A percentile compares a stretch with the other conserved stretches of the same genome.
Evolutionary conservation across 1,284 basidiomycete genomes (phyloP).

Genomic region (Violaceomyces palustris): DNA sequence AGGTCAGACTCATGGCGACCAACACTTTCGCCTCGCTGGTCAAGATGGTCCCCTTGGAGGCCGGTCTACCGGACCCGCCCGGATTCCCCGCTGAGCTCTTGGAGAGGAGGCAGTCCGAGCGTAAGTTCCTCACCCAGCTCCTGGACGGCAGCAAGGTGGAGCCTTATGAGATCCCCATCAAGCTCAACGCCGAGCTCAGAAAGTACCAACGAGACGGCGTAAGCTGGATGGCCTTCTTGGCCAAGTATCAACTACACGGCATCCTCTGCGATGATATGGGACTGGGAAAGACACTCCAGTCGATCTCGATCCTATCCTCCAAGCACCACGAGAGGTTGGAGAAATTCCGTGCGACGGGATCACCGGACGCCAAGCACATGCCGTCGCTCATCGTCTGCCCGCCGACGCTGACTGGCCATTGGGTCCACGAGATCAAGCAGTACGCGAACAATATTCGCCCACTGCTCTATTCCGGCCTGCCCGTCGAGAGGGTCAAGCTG

Average conservation of each 20-base stretch:
- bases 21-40: slow-evolving; percentile 97
- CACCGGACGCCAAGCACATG: slow-evolving; percentile 75
- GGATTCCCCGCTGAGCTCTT: slow-evolving; percentile 87
- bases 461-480: slow-evolving; percentile 82
- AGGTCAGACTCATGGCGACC: slow-evolving; percentile 84
- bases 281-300: slow-evolving; percentile 94
- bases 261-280: slow-evolving; percentile 99
- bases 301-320: slow-evolving; percentile 92
- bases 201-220: slow-evolving; percentile 98
- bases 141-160: slow-evolving; percentile 76
- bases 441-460: slow-evolving; percentile 82
- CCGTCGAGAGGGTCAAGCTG: slow-evolving; percentile 70
- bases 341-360: slow-evolving; percentile 64
- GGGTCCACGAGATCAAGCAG: slow-evolving; percentile 95
- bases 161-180: slow-evolving; percentile 78
- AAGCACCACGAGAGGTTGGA: slow-evolving; percentile 83
- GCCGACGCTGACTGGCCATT: slow-evolving; percentile 90
- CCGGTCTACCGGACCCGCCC: slow-evolving; percentile 88
- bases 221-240: slow-evolving; percentile 96
- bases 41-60: slow-evolving; percentile 97
- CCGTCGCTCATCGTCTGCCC: slow-evolving; percentile 95
- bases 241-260: slow-evolving; percentile 78
- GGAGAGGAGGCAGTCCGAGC: slow-evolving; percentile 68
- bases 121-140: slow-evolving; percentile 86
- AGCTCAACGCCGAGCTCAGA: slow-evolving; percentile 86